Evolutionary conservation across 2,329 filamentous ascomycete species (phyloP).

Genomic region (Chaetomium sp.): DNA sequence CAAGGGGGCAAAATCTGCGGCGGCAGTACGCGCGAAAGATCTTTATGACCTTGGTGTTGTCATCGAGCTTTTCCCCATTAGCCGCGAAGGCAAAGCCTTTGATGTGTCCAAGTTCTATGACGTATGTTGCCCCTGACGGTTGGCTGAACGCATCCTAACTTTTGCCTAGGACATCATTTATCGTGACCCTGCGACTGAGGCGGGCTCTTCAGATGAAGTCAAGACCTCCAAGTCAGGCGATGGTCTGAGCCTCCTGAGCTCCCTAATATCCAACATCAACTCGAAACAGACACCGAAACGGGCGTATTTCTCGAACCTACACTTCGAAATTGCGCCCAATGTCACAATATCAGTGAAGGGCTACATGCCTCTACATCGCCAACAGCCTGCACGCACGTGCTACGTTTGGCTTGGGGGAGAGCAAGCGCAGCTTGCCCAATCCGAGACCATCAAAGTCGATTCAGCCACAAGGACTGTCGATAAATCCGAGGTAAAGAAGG

Average conservation of each 20-base stretch:
- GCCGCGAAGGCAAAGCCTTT: conserved; percentile 69
- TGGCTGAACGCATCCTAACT: conserved; percentile 6
- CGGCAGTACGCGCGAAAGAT: conserved; percentile 88
- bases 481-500: conserved; percentile 81
- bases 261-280: conserved; percentile 83
- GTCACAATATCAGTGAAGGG: conserved; percentile 90
- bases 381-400: conserved; percentile 77
- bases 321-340: conserved; percentile 82
- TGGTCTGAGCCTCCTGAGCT: conserved; percentile 76
- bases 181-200: conserved; percentile 71
- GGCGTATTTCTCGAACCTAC: conserved; percentile 82
- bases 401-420: conserved; percentile 91
- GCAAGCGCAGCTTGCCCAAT: conserved; percentile 74
- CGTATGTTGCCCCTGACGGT: conserved; percentile 52
- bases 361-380: conserved; percentile 84
- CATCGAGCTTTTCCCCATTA: conserved; percentile 93
- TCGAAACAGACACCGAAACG: conserved; percentile 86
- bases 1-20: conserved; percentile 72
- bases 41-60: conserved; percentile 89
- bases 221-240: conserved; percentile 69
- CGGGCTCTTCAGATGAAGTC: conserved; percentile 59
- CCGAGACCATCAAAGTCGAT: conserved; percentile 73
- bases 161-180: conserved; percentile 82
- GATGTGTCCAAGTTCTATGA: conserved; percentile 89
- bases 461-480: conserved; percentile 79